Base-by-base conservation (phyloP, 2,329 filamentous ascomycete species). In the Penicillium sp. region DNA sequence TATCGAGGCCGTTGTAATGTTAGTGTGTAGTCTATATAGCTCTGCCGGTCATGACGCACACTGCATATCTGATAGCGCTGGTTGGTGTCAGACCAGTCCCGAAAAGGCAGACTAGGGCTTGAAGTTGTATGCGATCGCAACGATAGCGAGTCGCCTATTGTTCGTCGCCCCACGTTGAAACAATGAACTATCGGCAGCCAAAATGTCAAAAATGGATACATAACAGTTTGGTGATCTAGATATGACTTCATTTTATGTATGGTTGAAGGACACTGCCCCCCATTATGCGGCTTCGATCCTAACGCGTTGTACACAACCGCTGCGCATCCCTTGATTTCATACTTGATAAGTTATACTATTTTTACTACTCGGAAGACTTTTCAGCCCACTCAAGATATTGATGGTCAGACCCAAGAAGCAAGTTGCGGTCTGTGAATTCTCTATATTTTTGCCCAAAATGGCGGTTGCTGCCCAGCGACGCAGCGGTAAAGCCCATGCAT, bases 401-500 rank as follows among this genome's bases (percentile, higher is more conserved):
- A 48, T 50, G 21, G 38, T 53, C 41, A 50, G 21, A 43, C 38
- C 31, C 37, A 43, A 47, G n/a, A 27, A 57, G 56, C 58, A 67
- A 68, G 60, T 68, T 68, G 65, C 66, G 66, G 66, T 68, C 66
- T 68, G 66, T 53, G 46, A 62, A 46, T 31, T 61, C 56, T 51
- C 55, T 57, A 57, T 54, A 31, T 67, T 64, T 55, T 62, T 48
- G 64, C 62, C 64, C 60, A 62, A 67, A 62, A 49, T 33, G 40
- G 48, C 41, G 62, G 65, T 73, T 71, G 71, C 66, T 73, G 71
- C 71, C 71, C 71, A 72, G 70, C 65, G 68, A 62, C 59, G 50
- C 67, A 53, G 70, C 70, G 69, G 70, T 71, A 71, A 72, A 70
- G 69, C 66, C 67, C 56, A 69, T 68, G 60, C 54, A 57, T 61